Conservation (phyloP, 2,329 filamentous ascomycete genomes). For the Coniochaeta sp. region DNA sequence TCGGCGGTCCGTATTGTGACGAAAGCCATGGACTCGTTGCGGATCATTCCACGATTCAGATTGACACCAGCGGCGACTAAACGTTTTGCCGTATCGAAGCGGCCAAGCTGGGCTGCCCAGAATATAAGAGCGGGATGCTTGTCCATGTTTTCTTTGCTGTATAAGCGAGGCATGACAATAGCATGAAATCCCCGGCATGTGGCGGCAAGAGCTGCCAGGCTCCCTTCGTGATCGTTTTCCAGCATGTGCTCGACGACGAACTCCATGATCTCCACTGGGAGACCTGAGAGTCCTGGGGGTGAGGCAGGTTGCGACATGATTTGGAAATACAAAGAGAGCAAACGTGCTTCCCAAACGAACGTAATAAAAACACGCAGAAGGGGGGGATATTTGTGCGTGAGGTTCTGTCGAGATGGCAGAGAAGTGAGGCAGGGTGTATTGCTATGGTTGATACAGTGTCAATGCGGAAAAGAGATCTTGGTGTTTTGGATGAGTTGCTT, state of each 20-base stretch:
- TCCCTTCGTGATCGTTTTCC: background rate
- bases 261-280: conserved; percentile 6
- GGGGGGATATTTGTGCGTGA: background rate
- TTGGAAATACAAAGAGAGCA: background rate
- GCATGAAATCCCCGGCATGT: conserved; percentile 4
- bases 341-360: background rate
- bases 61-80: background rate
- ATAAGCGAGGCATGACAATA: conserved; percentile 5
- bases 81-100: conserved; percentile 1
- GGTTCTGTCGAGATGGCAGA: background rate
- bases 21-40: background rate
- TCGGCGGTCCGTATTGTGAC: background rate
- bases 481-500: background rate
- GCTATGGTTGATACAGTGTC: background rate
- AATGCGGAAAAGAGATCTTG: background rate
- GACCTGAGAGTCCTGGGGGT: background rate
- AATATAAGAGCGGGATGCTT: conserved; percentile 4
- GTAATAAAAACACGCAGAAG: background rate
- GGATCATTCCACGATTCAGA: background rate
- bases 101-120: conserved; percentile 5
- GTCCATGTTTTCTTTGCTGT: background rate
- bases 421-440: background rate
- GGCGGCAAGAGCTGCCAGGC: conserved; percentile 3
- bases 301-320: background rate
- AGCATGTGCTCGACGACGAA: conserved; percentile 1